phyloP scores from a whole-genome alignment of 2,329 filamentous ascomycete species.

The Emmonsiellopsis sp. region DNA sequence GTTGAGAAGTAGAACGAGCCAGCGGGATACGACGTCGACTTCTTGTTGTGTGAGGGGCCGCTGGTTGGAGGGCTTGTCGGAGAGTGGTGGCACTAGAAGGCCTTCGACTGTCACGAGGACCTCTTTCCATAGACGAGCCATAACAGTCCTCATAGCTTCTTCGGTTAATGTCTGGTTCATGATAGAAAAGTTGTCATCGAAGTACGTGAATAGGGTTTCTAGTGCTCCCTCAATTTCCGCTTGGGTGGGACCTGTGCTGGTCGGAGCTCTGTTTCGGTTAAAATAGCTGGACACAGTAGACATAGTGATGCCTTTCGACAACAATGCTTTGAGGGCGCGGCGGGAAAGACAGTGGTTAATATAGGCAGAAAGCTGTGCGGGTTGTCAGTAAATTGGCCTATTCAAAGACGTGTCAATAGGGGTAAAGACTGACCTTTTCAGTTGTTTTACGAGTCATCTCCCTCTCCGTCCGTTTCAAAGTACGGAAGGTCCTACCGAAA shows the following conservation, averaged over 20 bases:
- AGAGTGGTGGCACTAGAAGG: slow-evolving; percentile 83
- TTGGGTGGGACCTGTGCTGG: slow-evolving; percentile 52
- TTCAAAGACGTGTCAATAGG: background rate
- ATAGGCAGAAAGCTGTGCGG: slow-evolving; percentile 68
- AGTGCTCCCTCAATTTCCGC: slow-evolving; percentile 73
- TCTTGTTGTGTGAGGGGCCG: slow-evolving; percentile 76
- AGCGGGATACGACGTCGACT: slow-evolving; percentile 88
- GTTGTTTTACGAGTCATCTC: slow-evolving; percentile 98
- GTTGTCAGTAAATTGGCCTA: slow-evolving; percentile 8
- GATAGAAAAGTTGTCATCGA: slow-evolving; percentile 97
- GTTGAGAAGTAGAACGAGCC: slow-evolving; percentile 80
- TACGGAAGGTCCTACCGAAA: slow-evolving; percentile 93
- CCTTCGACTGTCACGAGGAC: slow-evolving; percentile 85
- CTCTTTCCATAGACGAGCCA: slow-evolving; percentile 97
- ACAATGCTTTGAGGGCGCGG: slow-evolving; percentile 65
- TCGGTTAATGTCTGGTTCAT: slow-evolving; percentile 96
- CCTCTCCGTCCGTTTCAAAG: slow-evolving; percentile 87
- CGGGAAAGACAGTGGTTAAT: slow-evolving; percentile 83
- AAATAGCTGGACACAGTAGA: slow-evolving; percentile 66
- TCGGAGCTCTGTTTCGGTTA: slow-evolving; percentile 42
- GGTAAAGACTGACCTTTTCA: slow-evolving; percentile 63
- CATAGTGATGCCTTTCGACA: slow-evolving; percentile 63
- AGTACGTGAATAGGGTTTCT: slow-evolving; percentile 81
- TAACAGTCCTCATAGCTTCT: slow-evolving; percentile 95
- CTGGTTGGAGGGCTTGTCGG: slow-evolving; percentile 86